Evolutionary conservation across 2,329 filamentous ascomycete species (phyloP).

Genomic region (Shiraia bambusicola): DNA sequence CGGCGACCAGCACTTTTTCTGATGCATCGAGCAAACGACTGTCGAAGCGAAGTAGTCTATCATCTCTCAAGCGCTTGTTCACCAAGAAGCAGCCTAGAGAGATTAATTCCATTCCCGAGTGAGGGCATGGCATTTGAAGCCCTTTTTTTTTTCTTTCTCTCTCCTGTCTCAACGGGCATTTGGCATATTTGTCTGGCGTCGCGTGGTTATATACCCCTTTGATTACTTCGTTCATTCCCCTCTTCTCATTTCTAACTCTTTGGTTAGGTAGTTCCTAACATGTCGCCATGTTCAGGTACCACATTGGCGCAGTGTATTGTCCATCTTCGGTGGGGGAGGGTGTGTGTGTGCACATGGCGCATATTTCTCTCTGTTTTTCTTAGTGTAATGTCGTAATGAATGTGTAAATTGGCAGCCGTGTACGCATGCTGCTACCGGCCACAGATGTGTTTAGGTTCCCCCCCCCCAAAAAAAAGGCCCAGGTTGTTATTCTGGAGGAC

Average conservation of each 20-base stretch:
- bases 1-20: slow-evolving; percentile 31
- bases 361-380: slow-evolving; percentile 13
- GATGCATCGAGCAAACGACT: slow-evolving; percentile 25
- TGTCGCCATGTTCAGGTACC: slow-evolving; percentile 4
- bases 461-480: neutral
- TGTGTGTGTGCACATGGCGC: slow-evolving; percentile 10
- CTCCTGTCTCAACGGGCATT: slow-evolving; percentile 22
- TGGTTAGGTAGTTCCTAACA: slow-evolving; percentile 2
- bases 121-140: slow-evolving; percentile 9
- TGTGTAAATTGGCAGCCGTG: slow-evolving; percentile 3
- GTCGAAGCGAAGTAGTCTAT: slow-evolving; percentile 38
- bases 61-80: slow-evolving; percentile 40
- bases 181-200: slow-evolving; percentile 24
- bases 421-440: neutral
- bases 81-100: slow-evolving; percentile 36
- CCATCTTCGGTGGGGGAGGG: slow-evolving; percentile 1
- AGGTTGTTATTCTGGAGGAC: neutral
- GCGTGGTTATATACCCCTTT: slow-evolving; percentile 39
- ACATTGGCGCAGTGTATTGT: neutral
- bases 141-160: slow-evolving; percentile 15
- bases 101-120: slow-evolving; percentile 40
- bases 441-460: too few relatives aligned
- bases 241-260: slow-evolving; percentile 11
- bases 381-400: slow-evolving; percentile 24
- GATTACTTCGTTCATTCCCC: slow-evolving; percentile 20